Evolutionary conservation across 176 grass and related monocot genomes (phyloP), one percentile per base, ranked within the genome.

Genomic region (barley (Hordeum vulgare)): DNA sequence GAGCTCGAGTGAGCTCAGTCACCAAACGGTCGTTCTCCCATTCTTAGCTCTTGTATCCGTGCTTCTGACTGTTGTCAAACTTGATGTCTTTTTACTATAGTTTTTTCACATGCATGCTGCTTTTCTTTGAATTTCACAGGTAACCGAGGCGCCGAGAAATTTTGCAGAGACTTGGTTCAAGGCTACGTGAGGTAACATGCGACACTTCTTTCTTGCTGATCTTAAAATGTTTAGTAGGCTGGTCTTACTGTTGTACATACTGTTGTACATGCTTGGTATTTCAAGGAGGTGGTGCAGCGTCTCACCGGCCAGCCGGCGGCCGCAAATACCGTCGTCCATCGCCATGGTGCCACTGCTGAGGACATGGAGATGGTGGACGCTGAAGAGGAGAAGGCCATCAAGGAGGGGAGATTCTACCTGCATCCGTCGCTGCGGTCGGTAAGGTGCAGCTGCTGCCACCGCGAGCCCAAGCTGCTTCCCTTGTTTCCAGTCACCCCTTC

Each of bases 231-330:
- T 66, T 4, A 7, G 15, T 33, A 69, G 35, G 37, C 10, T 37
- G 20, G 35, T 13, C 66, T 41, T 70, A 14, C 1, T 68, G 21
- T 39, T 37, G 34, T 65, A 65, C 3, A 65, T 33, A 65, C n/a
- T n/a, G n/a, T n/a, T n/a, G n/a, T n/a, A n/a, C n/a, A n/a, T n/a
- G n/a, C 62, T 31, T 65, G 26, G 15, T 63, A 41, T 49, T 81
- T 87, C 85, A 87, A 87, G 80, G 81, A 84, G 40, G 42, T 87
- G 18, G 76, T 81, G 51, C 89, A 80, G 79, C 68, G 81, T 44
- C 56, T 87, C 76, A 91, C 76, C 20, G 71, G 85, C 49, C 81
- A 70, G 49, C 5, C 61, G 17, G 29, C 28, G 42, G 20, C 20
- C n/a, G 20, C 15, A 7, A 27, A 57, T 26, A 25, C 26, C 25